phyloP scores from a whole-genome alignment of 371 early-diverging fungal species.

The Lichtheimia corymbifera region DNA sequence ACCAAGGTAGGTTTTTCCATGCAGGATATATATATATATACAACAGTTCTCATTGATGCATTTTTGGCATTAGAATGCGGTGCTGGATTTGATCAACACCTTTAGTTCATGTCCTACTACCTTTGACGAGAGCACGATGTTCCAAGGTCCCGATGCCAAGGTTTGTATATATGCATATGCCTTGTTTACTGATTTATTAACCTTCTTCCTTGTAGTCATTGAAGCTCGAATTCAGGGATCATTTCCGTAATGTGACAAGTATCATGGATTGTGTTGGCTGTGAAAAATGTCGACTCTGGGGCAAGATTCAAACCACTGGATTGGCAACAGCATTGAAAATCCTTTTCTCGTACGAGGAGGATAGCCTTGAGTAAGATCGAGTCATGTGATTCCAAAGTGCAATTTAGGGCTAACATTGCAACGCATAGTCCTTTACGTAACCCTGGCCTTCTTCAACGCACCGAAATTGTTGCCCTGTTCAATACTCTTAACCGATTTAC shows the following conservation, averaged over 20 bases:
- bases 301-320: slow-evolving; percentile 85
- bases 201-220: slow-evolving; percentile 27
- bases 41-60: background rate
- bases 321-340: slow-evolving; percentile 94
- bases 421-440: slow-evolving; percentile 47
- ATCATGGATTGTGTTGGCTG: slow-evolving; percentile 99
- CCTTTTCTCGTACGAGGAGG: slow-evolving; percentile 86
- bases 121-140: slow-evolving; percentile 89
- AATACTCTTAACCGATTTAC: slow-evolving; percentile 90
- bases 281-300: slow-evolving; percentile 98
- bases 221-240: slow-evolving; percentile 83
- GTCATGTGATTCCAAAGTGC: background rate
- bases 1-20: slow-evolving; percentile 35
- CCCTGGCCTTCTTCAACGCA: slow-evolving; percentile 66
- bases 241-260: slow-evolving; percentile 93
- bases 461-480: slow-evolving; percentile 92
- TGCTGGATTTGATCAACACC: slow-evolving; percentile 58
- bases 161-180: slow-evolving; percentile 11
- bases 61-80: slow-evolving; percentile 37
- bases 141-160: slow-evolving; percentile 53
- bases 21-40: too few relatives aligned
- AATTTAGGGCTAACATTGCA: background rate
- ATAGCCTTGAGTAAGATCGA: slow-evolving; percentile 52
- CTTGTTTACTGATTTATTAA: background rate
- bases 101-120: slow-evolving; percentile 70